Evolutionary conservation across 2,329 filamentous ascomycete species (phyloP).

Genomic region (Paraconiothyrium brasiliense): DNA sequence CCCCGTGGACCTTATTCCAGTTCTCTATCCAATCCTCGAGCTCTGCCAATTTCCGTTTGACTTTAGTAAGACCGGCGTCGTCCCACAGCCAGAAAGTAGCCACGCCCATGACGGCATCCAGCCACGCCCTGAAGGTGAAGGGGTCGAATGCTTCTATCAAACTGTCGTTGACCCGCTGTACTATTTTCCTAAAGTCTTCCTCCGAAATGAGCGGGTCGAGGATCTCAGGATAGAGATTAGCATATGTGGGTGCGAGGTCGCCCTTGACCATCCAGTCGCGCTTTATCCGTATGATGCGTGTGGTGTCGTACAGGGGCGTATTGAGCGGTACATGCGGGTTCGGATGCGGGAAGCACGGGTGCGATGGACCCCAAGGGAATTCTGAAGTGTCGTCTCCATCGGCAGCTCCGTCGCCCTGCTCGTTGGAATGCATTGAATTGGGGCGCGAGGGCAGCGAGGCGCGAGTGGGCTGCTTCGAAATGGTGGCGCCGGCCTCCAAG

Average conservation of each 20-base stretch:
- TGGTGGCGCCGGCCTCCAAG: slow-evolving; percentile 33
- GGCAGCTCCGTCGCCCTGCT: slow-evolving; percentile 57
- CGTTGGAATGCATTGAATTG: slow-evolving; percentile 54
- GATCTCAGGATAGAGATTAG: slow-evolving; percentile 95
- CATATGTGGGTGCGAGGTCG: slow-evolving; percentile 91
- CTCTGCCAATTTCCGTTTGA: slow-evolving; percentile 74
- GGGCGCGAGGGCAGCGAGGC: slow-evolving; percentile 40
- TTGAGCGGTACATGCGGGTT: slow-evolving; percentile 88
- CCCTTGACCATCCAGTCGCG: slow-evolving; percentile 91
- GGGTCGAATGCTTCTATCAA: slow-evolving; percentile 83
- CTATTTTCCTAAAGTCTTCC: slow-evolving; percentile 82
- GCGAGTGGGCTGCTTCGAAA: slow-evolving; percentile 21
- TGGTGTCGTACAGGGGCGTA: slow-evolving; percentile 77
- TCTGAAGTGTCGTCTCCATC: slow-evolving; percentile 56
- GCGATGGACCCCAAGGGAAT: slow-evolving; percentile 89
- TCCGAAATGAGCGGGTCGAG: slow-evolving; percentile 86
- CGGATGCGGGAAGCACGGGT: slow-evolving; percentile 92
- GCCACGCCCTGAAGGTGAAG: slow-evolving; percentile 76
- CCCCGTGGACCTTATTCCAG: slow-evolving; percentile 79
- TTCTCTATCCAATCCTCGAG: slow-evolving; percentile 85
- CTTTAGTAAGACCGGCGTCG: slow-evolving; percentile 78
- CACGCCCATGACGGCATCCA: slow-evolving; percentile 82
- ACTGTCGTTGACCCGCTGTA: slow-evolving; percentile 83
- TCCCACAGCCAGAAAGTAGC: slow-evolving; percentile 96
- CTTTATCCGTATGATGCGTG: slow-evolving; percentile 88